phyloP scores from a whole-genome alignment of 169 alveolate genomes.

The Besnoitia besnoiti region DNA sequence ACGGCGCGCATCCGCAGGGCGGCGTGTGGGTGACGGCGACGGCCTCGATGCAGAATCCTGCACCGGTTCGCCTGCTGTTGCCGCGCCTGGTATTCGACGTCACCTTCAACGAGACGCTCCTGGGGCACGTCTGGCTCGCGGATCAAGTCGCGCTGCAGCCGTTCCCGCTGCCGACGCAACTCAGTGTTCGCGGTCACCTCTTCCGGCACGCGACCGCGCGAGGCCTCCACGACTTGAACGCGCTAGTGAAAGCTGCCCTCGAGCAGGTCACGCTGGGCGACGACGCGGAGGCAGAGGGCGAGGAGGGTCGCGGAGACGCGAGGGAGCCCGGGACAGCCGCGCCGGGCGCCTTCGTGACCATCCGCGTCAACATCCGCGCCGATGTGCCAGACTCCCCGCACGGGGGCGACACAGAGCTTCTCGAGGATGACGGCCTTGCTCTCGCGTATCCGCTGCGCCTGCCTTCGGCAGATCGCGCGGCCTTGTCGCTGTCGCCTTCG shows the following conservation, averaged over 20 bases:
- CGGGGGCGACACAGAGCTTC: too few relatives aligned
- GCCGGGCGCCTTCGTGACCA: neutral
- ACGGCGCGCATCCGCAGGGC: neutral
- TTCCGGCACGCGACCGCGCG: neutral
- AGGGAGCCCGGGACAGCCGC: neutral
- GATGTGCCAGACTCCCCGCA: too few relatives aligned
- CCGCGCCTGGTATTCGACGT: neutral
- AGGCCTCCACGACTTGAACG: neutral
- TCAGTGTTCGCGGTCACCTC: neutral
- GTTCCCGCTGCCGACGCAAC: neutral
- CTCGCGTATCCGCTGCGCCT: neutral
- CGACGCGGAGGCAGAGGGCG: neutral
- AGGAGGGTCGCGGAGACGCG: neutral
- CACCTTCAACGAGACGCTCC: slow-evolving; percentile 3
- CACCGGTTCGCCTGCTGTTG: neutral
- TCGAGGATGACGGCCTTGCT: neutral
- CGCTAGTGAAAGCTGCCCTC: neutral
- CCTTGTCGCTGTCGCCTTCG: neutral
- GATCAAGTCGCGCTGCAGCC: neutral
- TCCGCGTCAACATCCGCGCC: neutral
- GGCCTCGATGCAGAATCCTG: neutral
- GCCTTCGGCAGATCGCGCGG: neutral
- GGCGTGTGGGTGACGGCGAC: neutral
- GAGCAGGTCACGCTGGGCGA: neutral
- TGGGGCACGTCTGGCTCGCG: slow-evolving; percentile 20